These are phyloP conservation scores for Persicaria tinctoria DNA, from an alignment of 148 eudicot species.

Conservation along the genomic window DNA sequence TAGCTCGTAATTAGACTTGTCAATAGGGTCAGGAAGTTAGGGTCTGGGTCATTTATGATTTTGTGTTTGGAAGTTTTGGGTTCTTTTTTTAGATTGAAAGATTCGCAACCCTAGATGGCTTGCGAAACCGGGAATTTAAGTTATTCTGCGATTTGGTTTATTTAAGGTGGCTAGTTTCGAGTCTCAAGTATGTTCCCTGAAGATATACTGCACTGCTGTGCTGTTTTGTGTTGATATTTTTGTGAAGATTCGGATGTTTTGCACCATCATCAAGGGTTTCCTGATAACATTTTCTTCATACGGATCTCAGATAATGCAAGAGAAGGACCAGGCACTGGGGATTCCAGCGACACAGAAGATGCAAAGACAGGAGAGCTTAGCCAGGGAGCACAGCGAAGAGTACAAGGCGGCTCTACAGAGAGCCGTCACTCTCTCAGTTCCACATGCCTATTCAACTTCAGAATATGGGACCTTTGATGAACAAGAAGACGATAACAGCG, in stretches of 20 bases:
- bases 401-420: slow-evolving; percentile 74
- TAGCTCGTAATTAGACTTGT: background rate
- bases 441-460: slow-evolving; percentile 57
- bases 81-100: background rate
- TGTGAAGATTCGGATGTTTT: too few relatives aligned
- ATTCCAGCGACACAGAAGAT: slow-evolving; percentile 73
- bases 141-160: background rate
- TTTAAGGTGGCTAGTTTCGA: background rate
- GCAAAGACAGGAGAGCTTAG: slow-evolving; percentile 69
- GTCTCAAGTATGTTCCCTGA: background rate
- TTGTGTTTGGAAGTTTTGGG: background rate
- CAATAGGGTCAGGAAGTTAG: background rate
- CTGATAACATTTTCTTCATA: background rate
- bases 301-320: slow-evolving; percentile 56
- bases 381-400: slow-evolving; percentile 65
- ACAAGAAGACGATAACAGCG: slow-evolving; percentile 27
- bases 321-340: slow-evolving; percentile 51
- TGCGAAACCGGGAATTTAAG: too few relatives aligned
- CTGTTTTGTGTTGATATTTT: background rate
- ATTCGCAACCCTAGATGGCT: too few relatives aligned
- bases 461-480: slow-evolving; percentile 77
- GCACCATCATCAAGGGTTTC: background rate
- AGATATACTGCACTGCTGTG: background rate
- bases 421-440: slow-evolving; percentile 72
- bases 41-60: background rate